Evolutionary conservation across 768 basidiomycete species (phyloP).

Genomic region (Rhodotorula kratochvilovae): DNA sequence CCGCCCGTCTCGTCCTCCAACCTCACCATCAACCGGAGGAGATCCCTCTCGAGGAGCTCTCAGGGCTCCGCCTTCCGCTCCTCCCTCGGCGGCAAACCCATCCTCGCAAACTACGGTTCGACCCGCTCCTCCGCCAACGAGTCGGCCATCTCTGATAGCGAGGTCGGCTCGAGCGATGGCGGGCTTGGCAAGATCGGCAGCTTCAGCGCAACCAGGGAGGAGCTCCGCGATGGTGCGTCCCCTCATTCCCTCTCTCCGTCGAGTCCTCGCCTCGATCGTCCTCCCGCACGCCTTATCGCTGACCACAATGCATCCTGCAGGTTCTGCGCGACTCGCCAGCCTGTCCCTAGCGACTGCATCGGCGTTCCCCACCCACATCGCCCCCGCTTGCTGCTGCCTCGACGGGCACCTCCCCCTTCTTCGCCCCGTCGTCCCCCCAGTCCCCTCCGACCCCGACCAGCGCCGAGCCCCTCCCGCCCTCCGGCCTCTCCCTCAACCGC

Average conservation of each 20-base stretch:
- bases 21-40: not conserved
- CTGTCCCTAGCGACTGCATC: slow-evolving; percentile 5
- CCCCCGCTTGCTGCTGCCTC: not conserved
- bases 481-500: not conserved
- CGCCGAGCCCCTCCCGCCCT: not conserved
- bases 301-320: not conserved
- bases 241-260: not conserved
- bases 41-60: slow-evolving; percentile 2
- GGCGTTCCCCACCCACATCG: not conserved
- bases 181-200: slow-evolving; percentile 20
- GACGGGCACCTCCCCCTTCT: not conserved
- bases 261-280: too few species aligned
- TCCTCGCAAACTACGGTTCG: slow-evolving; percentile 3
- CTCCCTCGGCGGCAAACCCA: slow-evolving; percentile 26
- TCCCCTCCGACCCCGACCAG: not conserved
- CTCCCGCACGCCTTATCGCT: not conserved
- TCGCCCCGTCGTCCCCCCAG: slow-evolving; percentile 1
- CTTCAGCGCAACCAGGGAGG: slow-evolving; percentile 34
- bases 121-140: not conserved
- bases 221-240: slow-evolving; percentile 35
- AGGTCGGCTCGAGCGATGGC: slow-evolving; percentile 1
- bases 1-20: not conserved
- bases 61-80: slow-evolving; percentile 12
- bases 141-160: slow-evolving; percentile 8
- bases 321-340: slow-evolving; percentile 33